Percentiles rank a stretch among this genome's conserved stretches.
Conservation (phyloP, 148 eudicot genomes). For the Euryodendron excelsum region DNA sequence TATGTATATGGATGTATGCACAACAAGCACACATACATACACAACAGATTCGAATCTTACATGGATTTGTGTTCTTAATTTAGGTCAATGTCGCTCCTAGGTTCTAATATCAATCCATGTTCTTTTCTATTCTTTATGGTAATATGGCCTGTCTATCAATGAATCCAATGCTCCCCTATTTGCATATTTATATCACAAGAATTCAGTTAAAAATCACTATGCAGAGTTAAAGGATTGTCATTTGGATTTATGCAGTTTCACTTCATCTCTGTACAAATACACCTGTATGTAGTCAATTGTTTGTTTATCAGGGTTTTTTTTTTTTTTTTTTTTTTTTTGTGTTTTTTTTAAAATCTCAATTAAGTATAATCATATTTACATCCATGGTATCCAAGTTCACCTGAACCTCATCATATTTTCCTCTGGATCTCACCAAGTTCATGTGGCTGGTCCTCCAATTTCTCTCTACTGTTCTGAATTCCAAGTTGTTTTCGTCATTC, state of each 20-base stretch:
- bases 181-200: background rate
- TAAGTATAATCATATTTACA: too few species aligned
- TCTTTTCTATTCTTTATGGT: background rate
- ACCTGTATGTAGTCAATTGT: background rate
- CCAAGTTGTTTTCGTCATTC: background rate
- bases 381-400: too few species aligned
- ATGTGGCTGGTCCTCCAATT: background rate
- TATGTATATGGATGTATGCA: too few species aligned
- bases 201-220: background rate
- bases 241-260: background rate
- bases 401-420: background rate
- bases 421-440: conserved; percentile 1
- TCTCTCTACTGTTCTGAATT: background rate
- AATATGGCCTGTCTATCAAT: background rate
- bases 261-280: background rate
- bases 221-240: background rate
- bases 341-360: background rate
- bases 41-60: background rate
- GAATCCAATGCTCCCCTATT: background rate
- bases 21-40: too few species aligned
- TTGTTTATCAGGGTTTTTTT: too few species aligned
- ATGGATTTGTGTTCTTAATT: background rate
- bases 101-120: background rate
- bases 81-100: background rate
- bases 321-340: background rate